A percentile compares a stretch with the other conserved stretches of the same genome.
phyloP scores from a whole-genome alignment of 805 yeast species.

The Teunomyces stri region DNA sequence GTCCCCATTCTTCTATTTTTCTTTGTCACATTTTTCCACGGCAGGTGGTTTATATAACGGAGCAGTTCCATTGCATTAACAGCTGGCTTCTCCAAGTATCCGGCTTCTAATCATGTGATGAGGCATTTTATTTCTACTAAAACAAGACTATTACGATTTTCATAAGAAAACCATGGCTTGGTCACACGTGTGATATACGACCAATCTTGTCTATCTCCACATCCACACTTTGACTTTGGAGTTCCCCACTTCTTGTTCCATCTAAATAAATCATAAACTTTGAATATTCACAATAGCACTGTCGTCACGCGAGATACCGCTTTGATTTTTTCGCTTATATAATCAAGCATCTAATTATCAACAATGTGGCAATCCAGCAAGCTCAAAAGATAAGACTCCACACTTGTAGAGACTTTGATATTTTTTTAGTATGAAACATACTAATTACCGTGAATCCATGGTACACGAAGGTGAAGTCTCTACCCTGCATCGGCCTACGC shows the following conservation, averaged over 20 bases:
- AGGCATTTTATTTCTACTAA: no score
- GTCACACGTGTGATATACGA: no score
- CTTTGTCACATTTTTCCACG: not conserved
- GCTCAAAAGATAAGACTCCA: not conserved
- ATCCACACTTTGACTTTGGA: no score
- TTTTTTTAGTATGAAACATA: not conserved
- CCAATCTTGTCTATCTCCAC: no score
- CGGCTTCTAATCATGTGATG: no score
- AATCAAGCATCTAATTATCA: not conserved
- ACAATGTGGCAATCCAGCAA: not conserved
- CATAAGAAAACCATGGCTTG: no score
- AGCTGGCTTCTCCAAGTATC: not conserved
- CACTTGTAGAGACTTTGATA: not conserved
- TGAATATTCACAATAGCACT: not conserved
- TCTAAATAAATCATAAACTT: no score
- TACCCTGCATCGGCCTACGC: conserved; percentile 21
- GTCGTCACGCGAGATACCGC: not conserved
- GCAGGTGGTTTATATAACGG: not conserved
- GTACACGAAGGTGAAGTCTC: conserved; percentile 36
- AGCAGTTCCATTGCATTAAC: not conserved
- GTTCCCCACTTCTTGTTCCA: no score
- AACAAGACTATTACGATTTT: no score
- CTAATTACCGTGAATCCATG: conserved; percentile 13
- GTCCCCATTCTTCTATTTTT: not conserved
- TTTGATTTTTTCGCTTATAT: not conserved